These are phyloP conservation scores for Rhodotorula paludigena DNA, from an alignment of 768 basidiomycete genomes.

Conservation along the genomic window DNA sequence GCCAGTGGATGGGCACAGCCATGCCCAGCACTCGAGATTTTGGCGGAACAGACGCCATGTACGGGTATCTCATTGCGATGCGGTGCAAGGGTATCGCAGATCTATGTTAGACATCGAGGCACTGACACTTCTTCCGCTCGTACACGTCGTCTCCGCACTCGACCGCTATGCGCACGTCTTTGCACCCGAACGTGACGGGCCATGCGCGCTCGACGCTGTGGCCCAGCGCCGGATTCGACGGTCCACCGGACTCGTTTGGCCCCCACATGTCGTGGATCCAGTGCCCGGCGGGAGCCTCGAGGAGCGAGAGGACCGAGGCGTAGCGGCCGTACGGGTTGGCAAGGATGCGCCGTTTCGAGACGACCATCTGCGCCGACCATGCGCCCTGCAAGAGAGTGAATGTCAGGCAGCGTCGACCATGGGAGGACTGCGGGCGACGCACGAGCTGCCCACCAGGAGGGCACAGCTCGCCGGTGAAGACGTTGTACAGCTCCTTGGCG, in stretches of 20 bases:
- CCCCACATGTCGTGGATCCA: conserved; percentile 39
- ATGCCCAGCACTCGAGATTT: too few relatives aligned
- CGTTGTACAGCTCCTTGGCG: conserved; percentile 44
- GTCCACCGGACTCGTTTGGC: conserved; percentile 37
- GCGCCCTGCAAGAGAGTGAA: conserved; percentile 36
- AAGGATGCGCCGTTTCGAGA: conserved; percentile 43
- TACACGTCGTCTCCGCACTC: conserved; percentile 34
- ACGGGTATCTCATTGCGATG: too few relatives aligned
- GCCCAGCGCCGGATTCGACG: conserved; percentile 36
- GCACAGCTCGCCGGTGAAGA: conserved; percentile 43
- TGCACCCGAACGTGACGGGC: conserved; percentile 44
- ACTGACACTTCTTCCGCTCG: conserved; percentile 37
- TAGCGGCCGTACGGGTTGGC: conserved; percentile 41
- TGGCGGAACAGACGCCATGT: too few relatives aligned
- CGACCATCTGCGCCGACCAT: conserved; percentile 46
- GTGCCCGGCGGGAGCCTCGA: conserved; percentile 17
- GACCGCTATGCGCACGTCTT: conserved; percentile 32
- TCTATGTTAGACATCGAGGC: conserved; percentile 38
- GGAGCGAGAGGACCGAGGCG: conserved; percentile 7
- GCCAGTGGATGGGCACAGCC: too few relatives aligned
- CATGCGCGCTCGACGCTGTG: conserved; percentile 45
- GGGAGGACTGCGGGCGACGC: background rate
- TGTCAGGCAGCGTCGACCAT: rapidly evolving
- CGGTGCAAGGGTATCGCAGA: too few relatives aligned
- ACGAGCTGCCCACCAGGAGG: conserved; percentile 35